These are phyloP conservation scores for Malassezia dermatis DNA, from an alignment of 1,284 basidiomycete genomes.

Conservation along the genomic window DNA sequence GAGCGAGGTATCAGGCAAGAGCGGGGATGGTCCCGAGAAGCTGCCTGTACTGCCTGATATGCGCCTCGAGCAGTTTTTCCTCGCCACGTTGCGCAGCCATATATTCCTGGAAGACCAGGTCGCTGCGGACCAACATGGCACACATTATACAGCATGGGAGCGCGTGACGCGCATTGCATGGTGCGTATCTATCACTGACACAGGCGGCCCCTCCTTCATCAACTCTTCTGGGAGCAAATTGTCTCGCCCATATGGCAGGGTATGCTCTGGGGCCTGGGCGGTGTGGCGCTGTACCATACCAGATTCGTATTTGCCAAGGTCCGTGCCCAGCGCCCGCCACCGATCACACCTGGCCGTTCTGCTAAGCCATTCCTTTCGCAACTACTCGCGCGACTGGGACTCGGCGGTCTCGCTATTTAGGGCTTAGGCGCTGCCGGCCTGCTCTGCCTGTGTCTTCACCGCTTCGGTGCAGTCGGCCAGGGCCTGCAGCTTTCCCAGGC, in stretches of 20 bases:
- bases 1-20: not conserved
- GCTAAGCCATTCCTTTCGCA: not conserved
- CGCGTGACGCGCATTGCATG: not conserved
- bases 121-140: not conserved
- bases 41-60: slow-evolving; percentile 12
- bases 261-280: slow-evolving; percentile 15
- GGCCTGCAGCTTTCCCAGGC: slow-evolving; percentile 29
- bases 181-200: not conserved
- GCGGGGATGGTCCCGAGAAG: not conserved
- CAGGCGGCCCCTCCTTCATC: not conserved
- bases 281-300: slow-evolving; percentile 4
- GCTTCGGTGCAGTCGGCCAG: slow-evolving; percentile 38
- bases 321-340: not conserved
- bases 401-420: slow-evolving; percentile 4
- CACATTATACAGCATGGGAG: slow-evolving; percentile 7
- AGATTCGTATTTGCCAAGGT: slow-evolving; percentile 1
- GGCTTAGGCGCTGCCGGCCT: not conserved
- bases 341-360: not conserved
- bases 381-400: slow-evolving; percentile 9
- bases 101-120: not conserved
- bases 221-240: slow-evolving; percentile 10
- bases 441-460: slow-evolving; percentile 29
- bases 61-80: slow-evolving; percentile 17
- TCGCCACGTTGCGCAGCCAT: not conserved
- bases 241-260: slow-evolving; percentile 17